Evolutionary conservation across 768 basidiomycete genomes (phyloP).

Genomic region (Trametopsis cervina): DNA sequence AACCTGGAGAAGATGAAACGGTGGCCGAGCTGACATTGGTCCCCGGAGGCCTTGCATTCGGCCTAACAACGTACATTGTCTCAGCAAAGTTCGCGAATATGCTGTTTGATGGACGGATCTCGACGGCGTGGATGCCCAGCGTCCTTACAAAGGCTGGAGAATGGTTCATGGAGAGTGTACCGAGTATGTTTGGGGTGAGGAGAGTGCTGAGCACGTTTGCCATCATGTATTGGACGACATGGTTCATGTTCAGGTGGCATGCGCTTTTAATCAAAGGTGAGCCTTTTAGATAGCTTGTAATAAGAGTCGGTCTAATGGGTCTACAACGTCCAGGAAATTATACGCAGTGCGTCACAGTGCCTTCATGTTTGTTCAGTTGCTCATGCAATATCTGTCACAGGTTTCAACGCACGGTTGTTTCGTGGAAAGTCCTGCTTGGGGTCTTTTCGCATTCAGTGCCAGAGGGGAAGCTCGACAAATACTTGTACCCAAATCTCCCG

Average conservation of each 20-base stretch:
- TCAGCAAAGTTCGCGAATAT: conserved; percentile 4
- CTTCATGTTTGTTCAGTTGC: not conserved
- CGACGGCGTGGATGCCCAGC: not conserved
- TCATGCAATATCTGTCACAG: conserved; percentile 9
- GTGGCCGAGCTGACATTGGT: conserved; percentile 95
- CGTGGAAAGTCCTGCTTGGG: conserved; percentile 32
- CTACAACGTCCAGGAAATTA: conserved; percentile 24
- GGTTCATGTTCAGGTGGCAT: conserved; percentile 40
- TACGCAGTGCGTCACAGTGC: conserved; percentile 17
- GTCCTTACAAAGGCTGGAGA: not conserved
- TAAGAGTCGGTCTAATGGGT: too few relatives aligned
- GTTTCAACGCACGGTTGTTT: conserved; percentile 28
- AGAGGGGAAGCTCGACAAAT: conserved; percentile 24
- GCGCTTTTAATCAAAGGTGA: conserved; percentile 32
- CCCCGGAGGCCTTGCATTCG: conserved; percentile 41
- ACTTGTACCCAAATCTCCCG: conserved; percentile 34
- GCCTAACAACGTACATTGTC: conserved; percentile 10
- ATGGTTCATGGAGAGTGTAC: not conserved
- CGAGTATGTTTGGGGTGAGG: conserved; percentile 5
- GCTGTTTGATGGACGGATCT: not conserved
- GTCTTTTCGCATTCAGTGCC: conserved; percentile 22
- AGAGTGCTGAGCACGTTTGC: conserved; percentile 11
- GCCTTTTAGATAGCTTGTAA: too few relatives aligned
- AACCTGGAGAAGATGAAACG: conserved; percentile 80
- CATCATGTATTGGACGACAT: conserved; percentile 22